Percentiles rank a stretch among this genome's conserved stretches.
phyloP scores from a whole-genome alignment of 2,329 filamentous ascomycete species.

The Fusarium metavorans region DNA sequence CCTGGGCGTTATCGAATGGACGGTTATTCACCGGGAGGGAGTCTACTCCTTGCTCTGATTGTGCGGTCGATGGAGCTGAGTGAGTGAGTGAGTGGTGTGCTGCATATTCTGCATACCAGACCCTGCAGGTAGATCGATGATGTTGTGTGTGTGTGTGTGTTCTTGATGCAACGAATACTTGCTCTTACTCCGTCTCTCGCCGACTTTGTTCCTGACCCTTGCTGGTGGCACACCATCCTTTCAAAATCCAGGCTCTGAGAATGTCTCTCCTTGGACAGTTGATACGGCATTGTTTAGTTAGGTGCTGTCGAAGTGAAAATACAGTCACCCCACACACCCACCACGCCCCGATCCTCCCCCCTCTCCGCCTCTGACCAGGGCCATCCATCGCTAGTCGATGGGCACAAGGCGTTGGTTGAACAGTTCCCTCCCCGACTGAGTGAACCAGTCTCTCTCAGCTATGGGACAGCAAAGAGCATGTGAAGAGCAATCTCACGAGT shows the following conservation, averaged over 20 bases:
- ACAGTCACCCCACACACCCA: slow-evolving; percentile 3
- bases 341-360: slow-evolving; percentile 4
- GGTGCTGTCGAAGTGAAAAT: not conserved
- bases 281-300: not conserved
- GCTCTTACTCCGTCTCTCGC: slow-evolving; percentile 24
- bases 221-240: not conserved
- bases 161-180: not conserved
- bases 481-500: slow-evolving; percentile 26
- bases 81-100: not conserved
- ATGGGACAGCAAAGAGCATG: not conserved
- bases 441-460: slow-evolving; percentile 15
- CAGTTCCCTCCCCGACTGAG: slow-evolving; percentile 4
- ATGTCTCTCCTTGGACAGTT: not conserved
- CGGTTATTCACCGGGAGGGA: not conserved
- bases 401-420: not conserved
- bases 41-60: not conserved
- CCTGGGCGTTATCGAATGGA: not conserved
- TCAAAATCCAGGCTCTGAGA: not conserved
- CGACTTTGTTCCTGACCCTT: slow-evolving; percentile 22
- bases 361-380: slow-evolving; percentile 4
- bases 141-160: too few species aligned
- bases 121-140: slow-evolving; percentile 13
- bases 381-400: not conserved
- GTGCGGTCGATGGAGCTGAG: not conserved
- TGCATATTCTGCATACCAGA: not conserved